Percentiles rank a stretch among this genome's conserved stretches.
phyloP scores from a whole-genome alignment of 164 flowering plant genomes.

The Piper betle region DNA sequence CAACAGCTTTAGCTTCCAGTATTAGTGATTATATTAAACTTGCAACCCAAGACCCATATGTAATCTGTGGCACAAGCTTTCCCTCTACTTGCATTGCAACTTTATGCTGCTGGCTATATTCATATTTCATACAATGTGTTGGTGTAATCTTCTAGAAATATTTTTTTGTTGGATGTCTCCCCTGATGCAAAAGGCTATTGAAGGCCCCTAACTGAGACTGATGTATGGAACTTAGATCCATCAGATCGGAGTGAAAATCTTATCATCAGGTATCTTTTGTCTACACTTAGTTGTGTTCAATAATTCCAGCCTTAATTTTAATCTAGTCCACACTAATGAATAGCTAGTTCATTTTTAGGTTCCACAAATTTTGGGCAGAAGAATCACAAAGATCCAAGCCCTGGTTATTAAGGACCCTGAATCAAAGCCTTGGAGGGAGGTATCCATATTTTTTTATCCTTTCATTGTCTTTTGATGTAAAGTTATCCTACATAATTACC shows the following conservation, averaged over 20 bases:
- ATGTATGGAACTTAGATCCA: slow-evolving; percentile 87
- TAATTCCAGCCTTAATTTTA: not conserved
- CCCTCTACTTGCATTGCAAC: no score
- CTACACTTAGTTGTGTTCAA: not conserved
- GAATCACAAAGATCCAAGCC: slow-evolving; percentile 68
- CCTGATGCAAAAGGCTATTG: slow-evolving; percentile 66
- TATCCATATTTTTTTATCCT: slow-evolving; percentile 10
- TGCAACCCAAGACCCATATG: no score
- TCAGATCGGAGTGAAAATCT: slow-evolving; percentile 90
- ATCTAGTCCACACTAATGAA: not conserved
- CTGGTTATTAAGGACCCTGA: slow-evolving; percentile 85
- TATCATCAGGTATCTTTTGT: slow-evolving; percentile 33
- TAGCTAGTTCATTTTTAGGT: slow-evolving; percentile 30
- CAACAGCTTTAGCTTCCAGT: not conserved
- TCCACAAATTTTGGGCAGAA: slow-evolving; percentile 75
- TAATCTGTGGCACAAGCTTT: no score
- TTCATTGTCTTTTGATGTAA: not conserved
- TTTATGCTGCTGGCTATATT: no score
- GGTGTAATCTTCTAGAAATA: slow-evolving; percentile 35
- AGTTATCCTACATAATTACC: not conserved
- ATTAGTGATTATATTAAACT: no score
- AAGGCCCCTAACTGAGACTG: slow-evolving; percentile 85
- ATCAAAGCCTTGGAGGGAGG: slow-evolving; percentile 83
- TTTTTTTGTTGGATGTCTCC: slow-evolving; percentile 76
- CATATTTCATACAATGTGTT: no score